Evolutionary conservation across 164 flowering plant species (phyloP).

Genomic region (Vitis amurensis): DNA sequence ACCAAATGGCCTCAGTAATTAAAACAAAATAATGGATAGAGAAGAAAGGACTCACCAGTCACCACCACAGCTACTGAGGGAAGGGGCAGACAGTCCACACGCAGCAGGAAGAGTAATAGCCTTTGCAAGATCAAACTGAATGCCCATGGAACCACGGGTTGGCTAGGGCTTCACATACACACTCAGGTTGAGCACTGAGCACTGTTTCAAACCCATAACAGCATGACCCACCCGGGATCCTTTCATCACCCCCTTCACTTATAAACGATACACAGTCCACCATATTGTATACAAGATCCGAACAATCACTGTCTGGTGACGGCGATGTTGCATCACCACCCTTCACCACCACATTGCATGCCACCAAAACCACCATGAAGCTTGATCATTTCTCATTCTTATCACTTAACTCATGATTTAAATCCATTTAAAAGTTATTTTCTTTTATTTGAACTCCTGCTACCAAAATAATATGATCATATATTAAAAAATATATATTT

Average conservation of each 20-base stretch:
- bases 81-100: slow-evolving; percentile 17
- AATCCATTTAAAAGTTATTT: no score
- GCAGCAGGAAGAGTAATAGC: slow-evolving; percentile 16
- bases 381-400: no score
- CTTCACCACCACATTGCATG: not conserved
- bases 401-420: no score
- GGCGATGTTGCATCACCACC: not conserved
- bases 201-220: slow-evolving; percentile 22
- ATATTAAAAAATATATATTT: no score
- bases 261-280: slow-evolving; percentile 17
- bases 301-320: slow-evolving; percentile 8
- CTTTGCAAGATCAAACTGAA: slow-evolving; percentile 12
- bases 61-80: slow-evolving; percentile 10
- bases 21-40: not conserved
- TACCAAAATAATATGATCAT: no score
- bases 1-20: no score
- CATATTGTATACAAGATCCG: slow-evolving; percentile 9
- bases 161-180: slow-evolving; percentile 23
- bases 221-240: slow-evolving; percentile 5
- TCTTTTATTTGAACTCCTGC: no score
- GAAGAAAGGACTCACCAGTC: not conserved
- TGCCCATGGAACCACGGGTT: slow-evolving; percentile 10
- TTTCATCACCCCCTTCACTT: slow-evolving; percentile 1
- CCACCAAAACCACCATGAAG: not conserved
- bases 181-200: not conserved